These are phyloP conservation scores for Coemansia nantahalensis DNA, from an alignment of 192 early-diverging fungal genomes.

Conservation along the genomic window DNA sequence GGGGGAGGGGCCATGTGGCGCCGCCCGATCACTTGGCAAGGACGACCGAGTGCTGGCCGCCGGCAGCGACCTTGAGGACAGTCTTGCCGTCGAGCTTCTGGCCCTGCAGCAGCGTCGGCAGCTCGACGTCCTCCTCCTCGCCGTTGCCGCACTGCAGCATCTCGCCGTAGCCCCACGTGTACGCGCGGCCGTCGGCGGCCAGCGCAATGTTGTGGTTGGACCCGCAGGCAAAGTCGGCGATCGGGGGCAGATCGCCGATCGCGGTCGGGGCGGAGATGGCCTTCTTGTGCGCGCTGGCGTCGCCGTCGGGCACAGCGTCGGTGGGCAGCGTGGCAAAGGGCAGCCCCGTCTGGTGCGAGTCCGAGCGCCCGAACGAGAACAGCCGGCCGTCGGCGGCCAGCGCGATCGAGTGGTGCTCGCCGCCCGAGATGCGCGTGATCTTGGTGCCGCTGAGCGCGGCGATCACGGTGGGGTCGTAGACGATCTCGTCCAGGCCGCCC, in stretches of 20 bases:
- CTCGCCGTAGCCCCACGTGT: slow-evolving; percentile 90
- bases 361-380: slow-evolving; percentile 82
- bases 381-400: slow-evolving; percentile 71
- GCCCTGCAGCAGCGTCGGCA: slow-evolving; percentile 61
- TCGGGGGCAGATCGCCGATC: slow-evolving; percentile 42
- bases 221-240: slow-evolving; percentile 60
- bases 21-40: slow-evolving; percentile 22
- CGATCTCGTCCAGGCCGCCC: slow-evolving; percentile 43
- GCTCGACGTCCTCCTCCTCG: slow-evolving; percentile 67
- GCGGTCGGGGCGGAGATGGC: slow-evolving; percentile 59
- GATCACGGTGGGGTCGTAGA: slow-evolving; percentile 60
- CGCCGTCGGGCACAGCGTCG: slow-evolving; percentile 20
- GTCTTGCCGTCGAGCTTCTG: slow-evolving; percentile 67
- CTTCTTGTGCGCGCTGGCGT: slow-evolving; percentile 50
- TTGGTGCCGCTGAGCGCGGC: slow-evolving; percentile 43
- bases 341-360: slow-evolving; percentile 79
- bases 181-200: slow-evolving; percentile 60
- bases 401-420: slow-evolving; percentile 82
- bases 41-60: slow-evolving; percentile 69
- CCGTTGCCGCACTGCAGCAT: slow-evolving; percentile 81
- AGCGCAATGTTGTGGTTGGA: slow-evolving; percentile 61
- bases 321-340: slow-evolving; percentile 44
- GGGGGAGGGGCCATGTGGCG: too few species aligned
- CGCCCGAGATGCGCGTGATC: slow-evolving; percentile 69
- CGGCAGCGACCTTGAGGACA: slow-evolving; percentile 64